phyloP scores from a whole-genome alignment of 371 early-diverging fungal genomes.

The Mortierella sp. region DNA sequence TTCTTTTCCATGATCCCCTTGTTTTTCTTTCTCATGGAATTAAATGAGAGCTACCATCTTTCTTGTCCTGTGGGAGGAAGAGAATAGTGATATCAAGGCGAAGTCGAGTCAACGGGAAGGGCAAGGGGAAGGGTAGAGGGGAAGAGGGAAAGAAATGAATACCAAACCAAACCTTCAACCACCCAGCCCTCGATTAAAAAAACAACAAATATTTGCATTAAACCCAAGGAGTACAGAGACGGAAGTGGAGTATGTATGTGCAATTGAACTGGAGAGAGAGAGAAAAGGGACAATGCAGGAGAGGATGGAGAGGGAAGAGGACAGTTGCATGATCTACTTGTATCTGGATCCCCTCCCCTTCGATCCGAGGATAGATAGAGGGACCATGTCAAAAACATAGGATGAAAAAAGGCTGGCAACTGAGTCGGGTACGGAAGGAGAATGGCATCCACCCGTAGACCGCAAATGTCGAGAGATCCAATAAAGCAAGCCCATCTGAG shows the following conservation, averaged over 20 bases:
- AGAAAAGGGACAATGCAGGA: not conserved
- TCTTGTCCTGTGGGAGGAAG: not conserved
- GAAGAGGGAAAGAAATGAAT: not conserved
- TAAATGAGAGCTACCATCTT: not conserved
- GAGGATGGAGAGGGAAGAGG: not conserved
- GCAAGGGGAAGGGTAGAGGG: not conserved
- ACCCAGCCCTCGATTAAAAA: not conserved
- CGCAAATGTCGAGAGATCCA: constrained; percentile 3
- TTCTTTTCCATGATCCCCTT: not conserved
- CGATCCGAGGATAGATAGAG: not conserved
- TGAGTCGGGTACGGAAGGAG: not conserved
- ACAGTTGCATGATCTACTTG: not conserved
- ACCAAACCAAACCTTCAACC: not conserved
- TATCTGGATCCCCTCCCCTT: not conserved
- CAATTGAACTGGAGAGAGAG: not conserved
- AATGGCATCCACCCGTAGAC: not conserved
- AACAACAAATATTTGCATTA: not conserved
- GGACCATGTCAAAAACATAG: not conserved
- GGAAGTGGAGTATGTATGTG: not conserved
- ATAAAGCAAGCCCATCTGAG: not conserved
- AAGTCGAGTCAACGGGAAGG: not conserved
- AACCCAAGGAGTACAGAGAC: not conserved
- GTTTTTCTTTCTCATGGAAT: not conserved
- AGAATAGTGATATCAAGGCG: not conserved
- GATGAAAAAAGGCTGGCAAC: not conserved